Percentiles rank a stretch among this genome's conserved stretches.
Conservation (phyloP, 2,329 filamentous ascomycete species). For the Bertia moriformis region DNA sequence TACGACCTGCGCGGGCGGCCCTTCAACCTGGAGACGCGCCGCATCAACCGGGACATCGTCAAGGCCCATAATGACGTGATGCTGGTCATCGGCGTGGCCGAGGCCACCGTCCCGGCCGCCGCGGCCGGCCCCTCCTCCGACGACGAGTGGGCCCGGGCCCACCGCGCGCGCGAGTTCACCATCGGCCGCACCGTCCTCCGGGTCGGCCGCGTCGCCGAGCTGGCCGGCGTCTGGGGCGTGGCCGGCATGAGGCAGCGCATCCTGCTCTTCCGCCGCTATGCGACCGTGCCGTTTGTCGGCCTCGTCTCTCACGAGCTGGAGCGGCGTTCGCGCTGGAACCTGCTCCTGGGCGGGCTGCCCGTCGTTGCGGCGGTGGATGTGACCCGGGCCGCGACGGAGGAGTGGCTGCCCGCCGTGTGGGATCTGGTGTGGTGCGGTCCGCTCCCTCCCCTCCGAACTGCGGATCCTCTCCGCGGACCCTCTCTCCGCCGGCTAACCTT, state of each 20-base stretch:
- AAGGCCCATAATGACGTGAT: conserved; percentile 49
- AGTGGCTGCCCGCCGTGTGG: no score
- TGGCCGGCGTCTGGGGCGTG: conserved; percentile 33
- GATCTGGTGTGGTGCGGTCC: no score
- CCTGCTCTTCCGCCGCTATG: conserved; percentile 37
- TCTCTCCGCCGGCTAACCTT: conserved; percentile 5
- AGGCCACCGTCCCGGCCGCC: conserved; percentile 33
- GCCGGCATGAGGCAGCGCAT: conserved; percentile 36
- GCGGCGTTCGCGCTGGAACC: no score
- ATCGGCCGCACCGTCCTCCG: conserved; percentile 26
- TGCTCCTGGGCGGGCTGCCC: not conserved
- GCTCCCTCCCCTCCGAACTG: no score
- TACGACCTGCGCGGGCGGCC: conserved; percentile 42
- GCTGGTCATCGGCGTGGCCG: conserved; percentile 46
- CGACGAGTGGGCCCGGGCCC: conserved; percentile 19
- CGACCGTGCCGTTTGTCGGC: conserved; percentile 14
- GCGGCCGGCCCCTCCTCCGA: conserved; percentile 21
- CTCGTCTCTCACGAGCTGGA: not conserved
- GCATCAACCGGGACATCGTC: conserved; percentile 39
- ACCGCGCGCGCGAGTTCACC: conserved; percentile 29
- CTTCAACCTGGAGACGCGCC: conserved; percentile 35
- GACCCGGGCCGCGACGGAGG: no score
- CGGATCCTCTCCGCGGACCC: no score
- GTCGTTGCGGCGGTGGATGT: no score
- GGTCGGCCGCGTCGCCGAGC: conserved; percentile 16